Percentiles rank a stretch among this genome's conserved stretches.
Conservation (phyloP, 1,139 yeast genomes). For the Hyphopichia khmerensis region DNA sequence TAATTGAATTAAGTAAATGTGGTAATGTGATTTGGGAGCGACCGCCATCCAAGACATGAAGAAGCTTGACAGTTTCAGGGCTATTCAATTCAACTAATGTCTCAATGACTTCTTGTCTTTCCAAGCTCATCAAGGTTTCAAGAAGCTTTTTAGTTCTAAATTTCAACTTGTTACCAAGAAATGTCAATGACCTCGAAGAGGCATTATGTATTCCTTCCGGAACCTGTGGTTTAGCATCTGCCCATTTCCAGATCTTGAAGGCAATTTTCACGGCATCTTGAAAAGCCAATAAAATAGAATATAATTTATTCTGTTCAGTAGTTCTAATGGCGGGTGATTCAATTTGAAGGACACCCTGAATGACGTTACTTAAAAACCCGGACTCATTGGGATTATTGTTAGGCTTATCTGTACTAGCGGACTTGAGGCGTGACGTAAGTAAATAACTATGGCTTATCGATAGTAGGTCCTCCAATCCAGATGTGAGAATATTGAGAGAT, state of each 20-base stretch:
- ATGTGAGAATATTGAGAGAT: conserved; percentile 51
- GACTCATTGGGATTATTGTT: conserved; percentile 24
- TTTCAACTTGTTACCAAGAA: conserved; percentile 65
- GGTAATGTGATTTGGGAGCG: conserved; percentile 78
- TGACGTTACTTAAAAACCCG: conserved; percentile 72
- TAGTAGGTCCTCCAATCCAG: conserved; percentile 67
- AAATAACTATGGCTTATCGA: conserved; percentile 61
- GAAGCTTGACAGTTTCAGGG: conserved; percentile 40
- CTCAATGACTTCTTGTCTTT: conserved; percentile 74
- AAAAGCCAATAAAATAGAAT: conserved; percentile 60
- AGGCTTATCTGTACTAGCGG: conserved; percentile 15
- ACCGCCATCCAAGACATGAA: conserved; percentile 83
- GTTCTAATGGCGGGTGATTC: conserved; percentile 65
- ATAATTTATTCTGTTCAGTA: conserved; percentile 53
- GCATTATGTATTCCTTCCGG: conserved; percentile 13
- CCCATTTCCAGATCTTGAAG: conserved; percentile 73
- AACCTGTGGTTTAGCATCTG: conserved; percentile 48
- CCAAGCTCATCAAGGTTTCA: conserved; percentile 67
- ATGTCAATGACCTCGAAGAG: conserved; percentile 49
- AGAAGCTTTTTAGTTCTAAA: conserved; percentile 68
- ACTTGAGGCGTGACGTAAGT: conserved; percentile 30
- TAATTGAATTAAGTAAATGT: conserved; percentile 56
- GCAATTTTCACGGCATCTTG: conserved; percentile 57
- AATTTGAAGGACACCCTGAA: conserved; percentile 82
- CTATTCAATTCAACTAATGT: conserved; percentile 45